Evolutionary conservation across 129 eudicot genomes (phyloP).

Genomic region (Saussurea involucrata): DNA sequence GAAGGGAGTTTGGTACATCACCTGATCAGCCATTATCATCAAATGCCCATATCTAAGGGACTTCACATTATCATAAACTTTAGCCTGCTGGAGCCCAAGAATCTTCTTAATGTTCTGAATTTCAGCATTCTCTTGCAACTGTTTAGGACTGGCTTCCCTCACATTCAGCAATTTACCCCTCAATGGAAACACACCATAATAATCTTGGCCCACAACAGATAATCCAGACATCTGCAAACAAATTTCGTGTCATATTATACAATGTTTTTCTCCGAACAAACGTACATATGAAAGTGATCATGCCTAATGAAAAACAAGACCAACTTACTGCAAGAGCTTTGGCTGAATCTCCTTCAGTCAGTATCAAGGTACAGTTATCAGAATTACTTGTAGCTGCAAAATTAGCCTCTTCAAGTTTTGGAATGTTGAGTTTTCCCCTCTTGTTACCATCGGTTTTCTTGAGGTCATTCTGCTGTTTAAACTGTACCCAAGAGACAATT

Average conservation of each 20-base stretch:
- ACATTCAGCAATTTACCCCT: slow-evolving; percentile 94
- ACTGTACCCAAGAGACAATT: slow-evolving; percentile 67
- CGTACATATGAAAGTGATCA: neutral
- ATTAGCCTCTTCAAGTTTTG: slow-evolving; percentile 87
- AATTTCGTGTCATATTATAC: neutral
- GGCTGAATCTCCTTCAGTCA: slow-evolving; percentile 99
- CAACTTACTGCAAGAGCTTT: slow-evolving; percentile 85
- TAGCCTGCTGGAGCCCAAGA: slow-evolving; percentile 80
- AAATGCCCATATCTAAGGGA: slow-evolving; percentile 84
- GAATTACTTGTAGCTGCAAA: slow-evolving; percentile 66
- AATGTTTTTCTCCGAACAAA: neutral
- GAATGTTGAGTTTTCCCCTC: slow-evolving; percentile 43
- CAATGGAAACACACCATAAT: slow-evolving; percentile 89
- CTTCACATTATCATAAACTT: slow-evolving; percentile 61
- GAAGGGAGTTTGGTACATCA: neutral
- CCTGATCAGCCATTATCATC: slow-evolving; percentile 99
- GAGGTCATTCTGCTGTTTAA: slow-evolving; percentile 65
- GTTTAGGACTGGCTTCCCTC: slow-evolving; percentile 84
- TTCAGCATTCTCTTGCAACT: slow-evolving; percentile 77
- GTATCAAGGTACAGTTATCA: slow-evolving; percentile 67
- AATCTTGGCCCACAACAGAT: slow-evolving; percentile 71
- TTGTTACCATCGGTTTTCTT: slow-evolving; percentile 93
- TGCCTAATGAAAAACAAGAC: neutral
- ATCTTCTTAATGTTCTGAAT: slow-evolving; percentile 74
- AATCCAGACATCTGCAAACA: slow-evolving; percentile 74